Evolutionary conservation across 225 moss, liverwort and hornwort genomes (phyloP).

Genomic region (Takakia lepidozioides): DNA sequence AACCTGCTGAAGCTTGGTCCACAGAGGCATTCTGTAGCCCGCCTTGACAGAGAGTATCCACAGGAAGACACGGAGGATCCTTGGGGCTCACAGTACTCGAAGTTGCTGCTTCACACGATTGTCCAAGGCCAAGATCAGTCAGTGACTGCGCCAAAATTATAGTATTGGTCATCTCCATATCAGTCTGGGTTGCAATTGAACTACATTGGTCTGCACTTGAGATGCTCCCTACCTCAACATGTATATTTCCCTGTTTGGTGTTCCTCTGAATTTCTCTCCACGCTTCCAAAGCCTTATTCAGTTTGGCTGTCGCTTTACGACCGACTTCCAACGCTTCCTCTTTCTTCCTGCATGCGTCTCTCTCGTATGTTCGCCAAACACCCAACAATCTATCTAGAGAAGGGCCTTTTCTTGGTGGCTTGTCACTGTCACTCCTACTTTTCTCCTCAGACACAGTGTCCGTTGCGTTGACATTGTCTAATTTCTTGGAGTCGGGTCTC

Average conservation of each 20-base stretch:
- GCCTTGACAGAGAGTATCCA: background rate
- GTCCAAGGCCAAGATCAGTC: background rate
- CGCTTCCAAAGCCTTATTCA: conserved; percentile 23
- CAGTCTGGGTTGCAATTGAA: conserved; percentile 2
- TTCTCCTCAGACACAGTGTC: too few species aligned
- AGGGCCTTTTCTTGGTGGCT: too few species aligned
- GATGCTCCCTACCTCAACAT: background rate
- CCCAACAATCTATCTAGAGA: conserved; percentile 18
- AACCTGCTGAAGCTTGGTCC: background rate
- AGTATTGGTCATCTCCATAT: background rate
- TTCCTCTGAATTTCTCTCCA: conserved; percentile 35
- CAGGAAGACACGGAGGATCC: too few species aligned
- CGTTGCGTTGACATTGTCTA: too few species aligned
- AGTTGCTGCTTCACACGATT: background rate
- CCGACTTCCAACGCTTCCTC: conserved; percentile 32
- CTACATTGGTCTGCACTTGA: background rate
- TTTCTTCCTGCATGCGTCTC: conserved; percentile 26
- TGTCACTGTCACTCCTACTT: too few species aligned
- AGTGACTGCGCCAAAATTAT: background rate
- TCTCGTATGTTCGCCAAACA: conserved; percentile 38
- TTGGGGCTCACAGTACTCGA: too few species aligned
- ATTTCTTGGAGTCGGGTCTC: background rate
- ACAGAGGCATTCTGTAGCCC: background rate
- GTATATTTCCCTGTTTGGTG: background rate
- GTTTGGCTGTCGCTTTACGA: conserved; percentile 32